phyloP scores from a whole-genome alignment of 805 yeast genomes.

The Ogataea degrootiae region DNA sequence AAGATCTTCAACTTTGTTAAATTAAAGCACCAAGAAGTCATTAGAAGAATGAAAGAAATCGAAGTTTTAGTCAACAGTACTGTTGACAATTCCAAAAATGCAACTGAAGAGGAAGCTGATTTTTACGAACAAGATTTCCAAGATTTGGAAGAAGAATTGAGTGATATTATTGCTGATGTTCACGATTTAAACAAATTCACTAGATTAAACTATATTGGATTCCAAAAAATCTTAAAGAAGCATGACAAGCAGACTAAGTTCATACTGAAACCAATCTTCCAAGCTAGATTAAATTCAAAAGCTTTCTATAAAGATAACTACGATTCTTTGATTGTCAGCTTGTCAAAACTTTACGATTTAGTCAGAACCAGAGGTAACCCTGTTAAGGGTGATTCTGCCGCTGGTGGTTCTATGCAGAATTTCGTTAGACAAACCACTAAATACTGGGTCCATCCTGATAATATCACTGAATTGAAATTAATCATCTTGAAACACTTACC shows the following conservation, averaged over 20 bases:
- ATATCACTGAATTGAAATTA: slow-evolving; percentile 91
- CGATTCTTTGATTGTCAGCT: slow-evolving; percentile 81
- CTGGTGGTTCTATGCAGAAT: slow-evolving; percentile 98
- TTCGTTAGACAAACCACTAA: slow-evolving; percentile 98
- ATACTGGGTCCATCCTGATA: slow-evolving; percentile 99
- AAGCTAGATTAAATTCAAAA: slow-evolving; percentile 85
- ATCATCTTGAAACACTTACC: slow-evolving; percentile 93
- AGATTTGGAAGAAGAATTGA: slow-evolving; percentile 67
- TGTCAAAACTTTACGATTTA: slow-evolving; percentile 83
- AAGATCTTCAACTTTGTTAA: slow-evolving; percentile 89
- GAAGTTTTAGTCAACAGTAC: slow-evolving; percentile 65
- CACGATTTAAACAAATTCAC: slow-evolving; percentile 95
- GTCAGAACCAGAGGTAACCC: slow-evolving; percentile 97
- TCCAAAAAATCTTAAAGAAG: slow-evolving; percentile 92
- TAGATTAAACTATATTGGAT: slow-evolving; percentile 91
- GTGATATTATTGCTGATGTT: slow-evolving; percentile 92
- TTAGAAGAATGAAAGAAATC: slow-evolving; percentile 77
- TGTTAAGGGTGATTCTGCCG: slow-evolving; percentile 87
- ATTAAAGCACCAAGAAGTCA: slow-evolving; percentile 80
- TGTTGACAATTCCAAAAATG: slow-evolving; percentile 40
- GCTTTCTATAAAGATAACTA: slow-evolving; percentile 96
- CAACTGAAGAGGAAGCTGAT: slow-evolving; percentile 31
- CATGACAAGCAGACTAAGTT: slow-evolving; percentile 87
- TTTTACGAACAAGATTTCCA: slow-evolving; percentile 62
- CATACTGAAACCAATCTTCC: slow-evolving; percentile 86